Evolutionary conservation across 2,329 filamentous ascomycete species (phyloP), one percentile per base, ranked within the genome.

Genomic region (Colletotrichum sp.): DNA sequence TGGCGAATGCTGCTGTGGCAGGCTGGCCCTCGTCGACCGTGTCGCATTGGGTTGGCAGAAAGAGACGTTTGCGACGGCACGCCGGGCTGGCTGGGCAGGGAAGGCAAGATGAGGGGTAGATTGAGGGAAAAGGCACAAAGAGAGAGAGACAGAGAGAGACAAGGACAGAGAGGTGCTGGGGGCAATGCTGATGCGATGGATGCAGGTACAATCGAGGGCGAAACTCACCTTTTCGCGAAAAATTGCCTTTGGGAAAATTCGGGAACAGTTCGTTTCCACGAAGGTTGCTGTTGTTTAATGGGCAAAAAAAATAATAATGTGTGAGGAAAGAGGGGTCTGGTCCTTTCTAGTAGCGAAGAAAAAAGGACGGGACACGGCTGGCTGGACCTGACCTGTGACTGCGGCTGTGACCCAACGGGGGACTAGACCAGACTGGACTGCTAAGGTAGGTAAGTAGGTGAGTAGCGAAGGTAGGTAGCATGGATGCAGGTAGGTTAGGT

Each of bases 171-270:
- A 66, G 63, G 39, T 49, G 29, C 29, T 25, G 63, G 49, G 52
- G 27, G 30, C 19, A 34, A 19, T 30, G 59, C 61, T 34, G 30
- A 36, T 30, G 68, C 68, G n/a, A 68, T 29, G n/a, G 49, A 66
- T 59, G 71, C 59, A 71, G 49, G 52, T 64, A 67, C 44, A 66
- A 39, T 66, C n/a, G 36, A 71, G 36, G 25, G 32, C 30, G 62
- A 71, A 66, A 67, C 75, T 77, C 72, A 77, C 75, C 52, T 77
- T 72, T 71, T 75, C 67, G 72, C 66, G 66, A 70, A 71, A 77
- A 76, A 71, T 66, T 39, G n/a, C 34, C 52, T 63, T 77, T 66
- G 29, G 25, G 59, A 61, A 65, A 72, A 57, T 44, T 29, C 27
- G 70, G 64, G 49, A 64, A 30, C 39, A 64, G 34, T 49, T 73